Conservation (phyloP, 2,329 filamentous ascomycete species). For the Cephalotrichum gorgonifer region DNA sequence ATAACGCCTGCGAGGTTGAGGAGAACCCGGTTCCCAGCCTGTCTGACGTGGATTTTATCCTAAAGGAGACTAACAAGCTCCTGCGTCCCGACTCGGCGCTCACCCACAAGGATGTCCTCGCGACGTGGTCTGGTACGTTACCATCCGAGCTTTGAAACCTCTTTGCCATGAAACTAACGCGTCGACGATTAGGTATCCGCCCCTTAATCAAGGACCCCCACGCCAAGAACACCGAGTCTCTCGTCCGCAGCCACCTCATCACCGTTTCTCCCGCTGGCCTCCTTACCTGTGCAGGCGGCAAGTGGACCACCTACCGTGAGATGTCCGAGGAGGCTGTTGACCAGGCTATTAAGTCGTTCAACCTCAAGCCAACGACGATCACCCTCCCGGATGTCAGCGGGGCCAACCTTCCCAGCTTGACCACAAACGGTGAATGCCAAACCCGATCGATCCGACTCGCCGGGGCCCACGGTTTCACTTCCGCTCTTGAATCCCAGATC, state of each 20-base stretch:
- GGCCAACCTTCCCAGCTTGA: constrained; percentile 32
- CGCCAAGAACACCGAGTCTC: constrained; percentile 70
- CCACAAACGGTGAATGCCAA: constrained; percentile 61
- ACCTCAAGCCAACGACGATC: constrained; percentile 42
- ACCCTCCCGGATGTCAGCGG: constrained; percentile 55
- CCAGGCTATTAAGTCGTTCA: constrained; percentile 59
- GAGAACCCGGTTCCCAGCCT: constrained; percentile 63
- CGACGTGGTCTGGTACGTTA: constrained; percentile 64
- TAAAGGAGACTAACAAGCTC: constrained; percentile 68
- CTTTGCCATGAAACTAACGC: constrained; percentile 9
- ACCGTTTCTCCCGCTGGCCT: constrained; percentile 65
- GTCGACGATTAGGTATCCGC: constrained; percentile 42
- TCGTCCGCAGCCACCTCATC: constrained; percentile 74
- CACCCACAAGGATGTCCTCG: constrained; percentile 63
- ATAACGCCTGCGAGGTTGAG: constrained; percentile 59
- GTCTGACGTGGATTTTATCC: constrained; percentile 72
- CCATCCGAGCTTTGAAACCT: background rate
- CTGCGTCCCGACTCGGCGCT: constrained; percentile 67
- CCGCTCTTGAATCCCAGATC: constrained; percentile 21
- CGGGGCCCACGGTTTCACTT: constrained; percentile 61
- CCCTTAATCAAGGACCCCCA: constrained; percentile 74
- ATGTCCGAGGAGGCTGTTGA: constrained; percentile 84
- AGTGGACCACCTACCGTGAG: constrained; percentile 83
- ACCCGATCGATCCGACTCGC: constrained; percentile 65
- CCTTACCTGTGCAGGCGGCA: constrained; percentile 72